A percentile compares a stretch with the other conserved stretches of the same genome.
Conservation (phyloP, 768 basidiomycete genomes). For the Lanmaoa pseudosensibilis region DNA sequence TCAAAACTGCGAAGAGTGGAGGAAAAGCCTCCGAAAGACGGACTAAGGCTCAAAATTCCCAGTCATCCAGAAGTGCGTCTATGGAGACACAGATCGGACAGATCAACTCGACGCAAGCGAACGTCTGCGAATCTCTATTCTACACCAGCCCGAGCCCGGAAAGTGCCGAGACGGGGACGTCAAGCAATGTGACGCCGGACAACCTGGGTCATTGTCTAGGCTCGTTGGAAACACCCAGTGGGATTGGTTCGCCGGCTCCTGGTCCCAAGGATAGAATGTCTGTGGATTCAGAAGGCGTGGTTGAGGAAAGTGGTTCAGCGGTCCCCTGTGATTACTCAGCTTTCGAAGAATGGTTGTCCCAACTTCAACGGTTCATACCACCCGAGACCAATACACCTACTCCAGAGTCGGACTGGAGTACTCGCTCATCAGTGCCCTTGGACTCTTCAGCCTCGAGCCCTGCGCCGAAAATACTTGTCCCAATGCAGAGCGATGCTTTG, state of each 20-base stretch:
- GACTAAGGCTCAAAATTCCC: conserved; percentile 37
- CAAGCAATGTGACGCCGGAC: not conserved
- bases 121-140: not conserved
- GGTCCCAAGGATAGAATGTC: conserved; percentile 9
- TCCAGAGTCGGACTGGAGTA: conserved; percentile 11
- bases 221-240: conserved; percentile 35
- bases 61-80: conserved; percentile 31
- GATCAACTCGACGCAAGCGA: not conserved
- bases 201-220: conserved; percentile 40
- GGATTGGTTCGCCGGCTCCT: not conserved
- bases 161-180: not conserved
- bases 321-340: conserved; percentile 37
- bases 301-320: conserved; percentile 7
- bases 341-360: conserved; percentile 52
- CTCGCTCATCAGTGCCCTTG: not conserved
- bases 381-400: conserved; percentile 6
- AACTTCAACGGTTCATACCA: conserved; percentile 47
- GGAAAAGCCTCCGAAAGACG: conserved; percentile 6
- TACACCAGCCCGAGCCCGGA: not conserved
- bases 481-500: not conserved
- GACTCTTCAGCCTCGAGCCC: not conserved
- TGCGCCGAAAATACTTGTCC: not conserved
- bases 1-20: conserved; percentile 37
- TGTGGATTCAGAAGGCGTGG: conserved; percentile 8
- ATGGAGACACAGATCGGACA: conserved; percentile 12